Percentiles rank a stretch among this genome's conserved stretches.
Evolutionary conservation across 2,329 filamentous ascomycete species (phyloP).

Genomic region (Fusarium graminum): DNA sequence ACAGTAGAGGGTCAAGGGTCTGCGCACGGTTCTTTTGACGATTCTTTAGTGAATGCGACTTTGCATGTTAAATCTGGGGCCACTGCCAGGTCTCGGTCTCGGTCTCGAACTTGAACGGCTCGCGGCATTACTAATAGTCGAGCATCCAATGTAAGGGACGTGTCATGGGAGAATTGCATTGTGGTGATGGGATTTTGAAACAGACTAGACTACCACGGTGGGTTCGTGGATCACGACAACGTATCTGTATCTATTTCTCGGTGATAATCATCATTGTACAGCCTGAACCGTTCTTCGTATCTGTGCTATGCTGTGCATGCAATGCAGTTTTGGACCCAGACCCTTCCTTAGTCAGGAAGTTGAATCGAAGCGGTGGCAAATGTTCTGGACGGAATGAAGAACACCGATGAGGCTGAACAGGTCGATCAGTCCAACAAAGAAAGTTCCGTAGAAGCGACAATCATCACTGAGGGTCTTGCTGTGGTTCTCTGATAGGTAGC

Average conservation of each 20-base stretch:
- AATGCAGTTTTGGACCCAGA: not conserved
- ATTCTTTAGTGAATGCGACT: constrained; percentile 16
- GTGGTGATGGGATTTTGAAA: constrained; percentile 35
- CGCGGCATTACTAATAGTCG: constrained; percentile 43
- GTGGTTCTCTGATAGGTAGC: constrained; percentile 21
- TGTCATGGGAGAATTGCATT: constrained; percentile 26
- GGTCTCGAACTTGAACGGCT: constrained; percentile 18
- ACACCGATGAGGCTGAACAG: constrained; percentile 38
- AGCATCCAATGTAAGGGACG: constrained; percentile 28
- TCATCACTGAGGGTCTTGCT: constrained; percentile 28
- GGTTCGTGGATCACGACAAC: constrained; percentile 26
- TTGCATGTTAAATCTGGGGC: constrained; percentile 14
- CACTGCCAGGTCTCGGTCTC: constrained; percentile 33
- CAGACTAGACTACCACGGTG: constrained; percentile 25
- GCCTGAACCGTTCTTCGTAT: not conserved
- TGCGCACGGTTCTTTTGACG: constrained; percentile 42
- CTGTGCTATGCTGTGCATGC: not conserved
- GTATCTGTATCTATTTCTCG: constrained; percentile 3
- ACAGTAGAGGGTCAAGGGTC: constrained; percentile 43
- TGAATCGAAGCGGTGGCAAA: constrained; percentile 23
- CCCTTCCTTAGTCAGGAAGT: not conserved
- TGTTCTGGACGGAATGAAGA: constrained; percentile 42
- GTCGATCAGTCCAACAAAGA: constrained; percentile 26
- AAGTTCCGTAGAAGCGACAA: constrained; percentile 32
- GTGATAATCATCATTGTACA: constrained; percentile 19